Percentiles rank a stretch among this genome's conserved stretches.
These are phyloP conservation scores for Backusella circina DNA, from an alignment of 192 early-diverging fungal species.

Conservation along the genomic window DNA sequence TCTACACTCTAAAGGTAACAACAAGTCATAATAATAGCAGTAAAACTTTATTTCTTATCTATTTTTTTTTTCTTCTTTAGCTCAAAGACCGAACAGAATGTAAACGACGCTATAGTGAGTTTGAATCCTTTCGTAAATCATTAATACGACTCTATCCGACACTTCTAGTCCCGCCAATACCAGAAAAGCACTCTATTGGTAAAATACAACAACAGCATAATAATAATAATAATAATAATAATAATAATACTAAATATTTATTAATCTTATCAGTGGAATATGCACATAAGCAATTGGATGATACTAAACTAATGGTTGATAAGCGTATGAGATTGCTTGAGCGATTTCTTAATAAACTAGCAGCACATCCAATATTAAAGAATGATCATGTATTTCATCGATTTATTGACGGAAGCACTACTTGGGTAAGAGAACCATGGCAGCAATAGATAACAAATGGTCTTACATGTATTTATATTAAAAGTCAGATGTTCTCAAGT, in stretches of 20 bases:
- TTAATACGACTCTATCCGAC: conserved; percentile 79
- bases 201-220: conserved; percentile 22
- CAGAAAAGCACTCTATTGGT: conserved; percentile 91
- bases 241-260: background rate
- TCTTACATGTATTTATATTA: background rate
- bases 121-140: conserved; percentile 80
- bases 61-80: background rate
- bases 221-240: no score
- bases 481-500: conserved; percentile 2
- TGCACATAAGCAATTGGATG: conserved; percentile 80
- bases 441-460: background rate
- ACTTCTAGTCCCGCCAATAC: conserved; percentile 87
- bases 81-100: background rate
- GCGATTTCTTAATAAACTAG: conserved; percentile 86
- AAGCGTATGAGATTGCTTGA: conserved; percentile 87
- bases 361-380: conserved; percentile 77
- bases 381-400: conserved; percentile 85
- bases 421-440: conserved; percentile 48
- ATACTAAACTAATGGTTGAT: conserved; percentile 75
- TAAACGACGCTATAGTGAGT: conserved; percentile 85
- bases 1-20: background rate
- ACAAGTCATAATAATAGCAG: background rate
- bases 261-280: conserved; percentile 43
- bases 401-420: conserved; percentile 75
- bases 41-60: background rate